Evolutionary conservation across 176 grass and related monocot species (phyloP).

Genomic region (Thalia dealbata): DNA sequence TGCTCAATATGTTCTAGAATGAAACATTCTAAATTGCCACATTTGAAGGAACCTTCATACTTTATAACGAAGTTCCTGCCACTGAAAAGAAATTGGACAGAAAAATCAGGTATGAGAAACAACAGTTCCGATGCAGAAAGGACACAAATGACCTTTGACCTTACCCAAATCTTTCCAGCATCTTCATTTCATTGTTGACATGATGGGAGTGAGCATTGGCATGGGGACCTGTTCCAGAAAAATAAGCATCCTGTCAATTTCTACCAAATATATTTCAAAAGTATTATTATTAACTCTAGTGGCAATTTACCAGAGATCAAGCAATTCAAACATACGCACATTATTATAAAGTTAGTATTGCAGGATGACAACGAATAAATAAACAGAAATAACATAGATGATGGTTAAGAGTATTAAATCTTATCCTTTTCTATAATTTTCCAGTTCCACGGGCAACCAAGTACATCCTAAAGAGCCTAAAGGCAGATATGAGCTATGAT

Average conservation of each 20-base stretch:
- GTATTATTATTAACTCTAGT: neutral
- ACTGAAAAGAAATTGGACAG: slow-evolving; percentile 26
- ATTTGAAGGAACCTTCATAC: slow-evolving; percentile 54
- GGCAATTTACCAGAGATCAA: neutral
- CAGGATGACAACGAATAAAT: neutral
- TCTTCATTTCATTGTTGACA: slow-evolving; percentile 78
- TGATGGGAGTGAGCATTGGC: slow-evolving; percentile 80
- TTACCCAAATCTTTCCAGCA: slow-evolving; percentile 91
- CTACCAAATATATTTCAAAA: neutral
- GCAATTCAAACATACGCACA: neutral
- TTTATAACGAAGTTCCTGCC: slow-evolving; percentile 61
- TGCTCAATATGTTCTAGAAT: slow-evolving; percentile 85
- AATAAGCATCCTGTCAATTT: neutral
- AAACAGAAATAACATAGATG: neutral
- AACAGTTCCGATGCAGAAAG: slow-evolving; percentile 1
- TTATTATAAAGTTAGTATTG: neutral
- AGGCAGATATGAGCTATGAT: too few relatives aligned
- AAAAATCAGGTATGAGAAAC: slow-evolving; percentile 20
- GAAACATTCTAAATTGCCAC: slow-evolving; percentile 66
- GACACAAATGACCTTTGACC: neutral
- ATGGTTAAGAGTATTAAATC: neutral
- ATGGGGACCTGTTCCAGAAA: slow-evolving; percentile 56
- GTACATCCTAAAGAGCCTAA: too few relatives aligned
- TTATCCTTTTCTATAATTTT: too few relatives aligned
- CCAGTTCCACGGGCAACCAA: too few relatives aligned